A percentile compares a stretch with the other conserved stretches of the same genome.
Conservation (phyloP, 2,329 filamentous ascomycete species). For the Phialophora verrucosa region DNA sequence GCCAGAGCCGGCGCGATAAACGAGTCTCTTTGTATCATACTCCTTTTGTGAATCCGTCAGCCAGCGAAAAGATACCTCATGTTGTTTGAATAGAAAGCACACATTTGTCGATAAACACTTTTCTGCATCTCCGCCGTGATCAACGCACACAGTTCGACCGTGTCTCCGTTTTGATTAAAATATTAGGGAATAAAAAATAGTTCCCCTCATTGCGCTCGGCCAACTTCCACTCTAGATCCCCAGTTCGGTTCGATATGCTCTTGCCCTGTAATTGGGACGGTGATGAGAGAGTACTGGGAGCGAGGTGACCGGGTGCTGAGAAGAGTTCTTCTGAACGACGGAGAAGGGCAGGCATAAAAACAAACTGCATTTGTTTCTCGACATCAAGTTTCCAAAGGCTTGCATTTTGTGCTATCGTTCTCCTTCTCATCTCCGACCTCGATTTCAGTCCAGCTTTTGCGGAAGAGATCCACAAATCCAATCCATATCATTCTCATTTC, state of each 20-base stretch:
- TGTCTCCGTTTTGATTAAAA: background rate
- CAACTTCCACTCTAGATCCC: too few relatives aligned
- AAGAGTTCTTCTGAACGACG: background rate
- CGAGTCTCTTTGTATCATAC: conserved; percentile 36
- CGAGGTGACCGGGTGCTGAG: background rate
- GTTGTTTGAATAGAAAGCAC: conserved; percentile 4
- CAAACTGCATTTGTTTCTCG: background rate
- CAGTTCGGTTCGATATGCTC: too few relatives aligned
- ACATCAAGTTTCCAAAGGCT: background rate
- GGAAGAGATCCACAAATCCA: background rate
- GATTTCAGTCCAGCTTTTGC: background rate
- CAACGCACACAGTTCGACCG: background rate
- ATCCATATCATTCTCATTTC: background rate
- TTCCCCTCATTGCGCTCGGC: too few relatives aligned
- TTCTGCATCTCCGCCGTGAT: background rate
- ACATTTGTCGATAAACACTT: background rate
- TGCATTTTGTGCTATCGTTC: conserved; percentile 1
- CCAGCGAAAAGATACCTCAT: conserved; percentile 1
- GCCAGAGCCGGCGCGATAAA: conserved; percentile 19
- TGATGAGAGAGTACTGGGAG: background rate
- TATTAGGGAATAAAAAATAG: background rate
- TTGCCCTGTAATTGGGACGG: background rate
- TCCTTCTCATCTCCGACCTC: background rate
- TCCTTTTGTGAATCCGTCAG: conserved; percentile 7
- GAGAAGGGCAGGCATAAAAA: background rate